Evolutionary conservation across 2,329 filamentous ascomycete genomes (phyloP).

Genomic region (Delphinella strobiligena): DNA sequence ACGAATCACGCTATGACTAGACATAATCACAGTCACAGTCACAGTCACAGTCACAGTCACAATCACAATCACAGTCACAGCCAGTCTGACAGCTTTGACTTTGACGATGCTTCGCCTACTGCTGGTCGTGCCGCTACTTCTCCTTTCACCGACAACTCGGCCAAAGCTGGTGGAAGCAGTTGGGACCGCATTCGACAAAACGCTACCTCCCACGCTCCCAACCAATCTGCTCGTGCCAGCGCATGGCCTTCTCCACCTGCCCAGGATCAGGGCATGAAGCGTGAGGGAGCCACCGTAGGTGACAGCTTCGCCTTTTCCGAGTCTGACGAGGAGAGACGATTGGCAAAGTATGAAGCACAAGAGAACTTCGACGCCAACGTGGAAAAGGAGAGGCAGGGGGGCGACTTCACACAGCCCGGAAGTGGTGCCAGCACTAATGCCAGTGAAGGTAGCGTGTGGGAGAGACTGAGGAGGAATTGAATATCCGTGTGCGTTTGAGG

Average conservation of each 20-base stretch:
- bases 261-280: constrained; percentile 14
- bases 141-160: not conserved
- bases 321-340: constrained; percentile 29
- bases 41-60: not conserved
- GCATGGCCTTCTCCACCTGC: constrained; percentile 1
- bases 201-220: not conserved
- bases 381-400: constrained; percentile 36
- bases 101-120: not conserved
- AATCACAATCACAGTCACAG: not conserved
- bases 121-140: not conserved
- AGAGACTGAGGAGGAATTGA: not conserved
- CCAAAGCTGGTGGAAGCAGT: constrained; percentile 20
- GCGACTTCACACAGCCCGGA: constrained; percentile 24
- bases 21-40: constrained; percentile 6
- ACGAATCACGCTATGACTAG: not conserved
- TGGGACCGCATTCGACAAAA: constrained; percentile 31
- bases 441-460: not conserved
- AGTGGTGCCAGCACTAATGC: not conserved
- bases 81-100: not conserved
- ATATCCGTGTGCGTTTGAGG: not conserved
- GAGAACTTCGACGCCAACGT: constrained; percentile 37
- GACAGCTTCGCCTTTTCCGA: constrained; percentile 35
- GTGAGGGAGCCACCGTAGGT: constrained; percentile 21
- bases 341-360: constrained; percentile 34
- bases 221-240: not conserved